Evolutionary conservation across 164 flowering plant genomes (phyloP), one percentile per base, ranked within the genome.

Genomic region (Cinnamomum chago): DNA sequence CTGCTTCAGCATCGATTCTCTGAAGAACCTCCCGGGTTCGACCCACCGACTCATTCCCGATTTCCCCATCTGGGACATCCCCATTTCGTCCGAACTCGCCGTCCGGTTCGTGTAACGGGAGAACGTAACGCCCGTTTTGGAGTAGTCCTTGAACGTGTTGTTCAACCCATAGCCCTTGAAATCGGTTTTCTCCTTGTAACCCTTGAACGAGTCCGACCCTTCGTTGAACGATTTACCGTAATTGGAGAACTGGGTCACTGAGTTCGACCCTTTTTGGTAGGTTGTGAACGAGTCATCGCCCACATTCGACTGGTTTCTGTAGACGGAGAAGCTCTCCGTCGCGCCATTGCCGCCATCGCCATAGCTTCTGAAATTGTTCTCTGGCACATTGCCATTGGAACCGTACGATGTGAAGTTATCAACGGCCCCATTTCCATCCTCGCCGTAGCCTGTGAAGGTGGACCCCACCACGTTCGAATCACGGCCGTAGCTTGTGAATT

Each of bases 11-110:
- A 79, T 77, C 52, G 88, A 78, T 73, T 94, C 95, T 66, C 97
- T 78, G 76, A 94, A 94, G 83, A 94, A 94, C 68, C 85, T 94
- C 18, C 94, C 98, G 58, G 88, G 88, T 69, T 92, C 98, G 0
- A 71, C 88, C 88, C 89, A 84, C 62, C 79, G 82, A 70, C 83
- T 88, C 0, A 40, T 22, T 12, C 20, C 17, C n/a, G 72, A 40
- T 24, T 62, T 72, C 68, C 68, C 58, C 11, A 1, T 1, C n/a
- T 65, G 20, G 30, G 58, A 14, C 35, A 11, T 65, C 66, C 2
- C 51, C n/a, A 12, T 9, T 2, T 70, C 58, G 1, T 51, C 58
- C 22, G 12, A 10, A 23, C 11, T 27, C 6, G 3, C 18, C 22
- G 60, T 2, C 35, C 12, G 23, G 25, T 12, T 83, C 1, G 74